Percentiles rank a stretch among this genome's conserved stretches.
Conservation (phyloP, 2,329 filamentous ascomycete genomes). For the Fusarium nanum region DNA sequence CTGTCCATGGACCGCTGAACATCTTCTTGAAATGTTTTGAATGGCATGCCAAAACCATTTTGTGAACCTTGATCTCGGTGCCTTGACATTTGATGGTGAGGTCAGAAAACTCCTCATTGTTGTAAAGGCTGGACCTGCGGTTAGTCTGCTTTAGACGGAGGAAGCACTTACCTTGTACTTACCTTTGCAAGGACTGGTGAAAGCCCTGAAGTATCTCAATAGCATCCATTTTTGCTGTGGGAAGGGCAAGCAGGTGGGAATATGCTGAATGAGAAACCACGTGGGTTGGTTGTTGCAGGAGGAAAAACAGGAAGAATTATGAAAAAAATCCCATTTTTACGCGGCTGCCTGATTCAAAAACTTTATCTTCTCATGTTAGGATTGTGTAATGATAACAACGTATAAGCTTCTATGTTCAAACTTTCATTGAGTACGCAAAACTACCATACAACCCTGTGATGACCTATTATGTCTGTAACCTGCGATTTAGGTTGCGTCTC, state of each 20-base stretch:
- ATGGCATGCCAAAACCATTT: background rate
- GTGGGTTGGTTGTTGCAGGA: background rate
- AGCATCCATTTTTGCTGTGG: background rate
- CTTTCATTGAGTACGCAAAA: no score
- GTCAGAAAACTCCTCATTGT: background rate
- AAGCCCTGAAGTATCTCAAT: background rate
- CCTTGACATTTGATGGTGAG: background rate
- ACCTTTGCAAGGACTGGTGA: background rate
- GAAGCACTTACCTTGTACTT: background rate
- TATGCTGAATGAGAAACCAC: background rate
- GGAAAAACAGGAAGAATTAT: background rate
- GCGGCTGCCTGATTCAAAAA: background rate
- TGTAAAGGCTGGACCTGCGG: background rate
- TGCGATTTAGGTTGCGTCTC: background rate
- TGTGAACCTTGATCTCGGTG: background rate
- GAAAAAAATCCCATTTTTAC: no score
- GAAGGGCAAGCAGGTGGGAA: no score
- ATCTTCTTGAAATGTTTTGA: background rate
- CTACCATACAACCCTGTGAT: no score
- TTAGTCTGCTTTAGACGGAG: background rate
- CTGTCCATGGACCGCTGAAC: background rate
- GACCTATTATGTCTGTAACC: background rate
- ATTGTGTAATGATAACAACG: no score
- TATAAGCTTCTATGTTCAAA: no score
- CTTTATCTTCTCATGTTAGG: no score